Evolutionary conservation across 1,139 yeast species (phyloP).

Genomic region (Kluyveromyces sp.): DNA sequence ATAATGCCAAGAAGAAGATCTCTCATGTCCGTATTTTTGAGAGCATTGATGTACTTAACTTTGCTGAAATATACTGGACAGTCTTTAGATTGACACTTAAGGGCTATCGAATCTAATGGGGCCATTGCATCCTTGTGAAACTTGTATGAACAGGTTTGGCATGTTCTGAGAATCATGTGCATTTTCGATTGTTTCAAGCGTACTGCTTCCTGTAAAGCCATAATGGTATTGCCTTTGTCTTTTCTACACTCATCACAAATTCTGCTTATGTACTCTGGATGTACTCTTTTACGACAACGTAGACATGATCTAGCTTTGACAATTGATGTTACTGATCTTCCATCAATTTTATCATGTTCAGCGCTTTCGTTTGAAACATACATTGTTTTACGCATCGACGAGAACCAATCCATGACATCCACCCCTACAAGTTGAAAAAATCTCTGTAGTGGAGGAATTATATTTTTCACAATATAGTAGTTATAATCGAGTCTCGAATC

Average conservation of each 20-base stretch:
- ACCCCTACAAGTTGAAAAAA: conserved; percentile 78
- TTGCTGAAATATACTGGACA: conserved; percentile 34
- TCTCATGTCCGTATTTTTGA: conserved; percentile 4
- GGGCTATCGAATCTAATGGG: conserved; percentile 15
- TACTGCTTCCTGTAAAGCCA: conserved; percentile 17
- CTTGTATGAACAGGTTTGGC: conserved; percentile 28
- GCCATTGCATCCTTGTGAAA: conserved; percentile 19
- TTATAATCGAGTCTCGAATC: conserved; percentile 60
- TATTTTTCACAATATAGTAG: conserved; percentile 73
- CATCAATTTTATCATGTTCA: conserved; percentile 5
- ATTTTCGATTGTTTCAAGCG: conserved; percentile 17
- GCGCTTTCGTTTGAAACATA: conserved; percentile 9
- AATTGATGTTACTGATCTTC: conserved; percentile 9
- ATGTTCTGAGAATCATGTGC: conserved; percentile 19
- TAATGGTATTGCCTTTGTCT: conserved; percentile 22
- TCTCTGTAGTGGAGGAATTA: conserved; percentile 85
- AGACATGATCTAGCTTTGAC: conserved; percentile 16
- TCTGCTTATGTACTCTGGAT: conserved; percentile 15
- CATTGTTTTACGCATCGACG: conserved; percentile 51
- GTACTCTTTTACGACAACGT: conserved; percentile 14
- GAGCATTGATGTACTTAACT: conserved; percentile 22
- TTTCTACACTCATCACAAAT: conserved; percentile 33
- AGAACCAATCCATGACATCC: conserved; percentile 69
- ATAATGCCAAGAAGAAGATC: conserved; percentile 1
- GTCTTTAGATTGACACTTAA: conserved; percentile 32